Evolutionary conservation across 2,329 filamentous ascomycete species (phyloP).

Genomic region (Fusarium chuoi): DNA sequence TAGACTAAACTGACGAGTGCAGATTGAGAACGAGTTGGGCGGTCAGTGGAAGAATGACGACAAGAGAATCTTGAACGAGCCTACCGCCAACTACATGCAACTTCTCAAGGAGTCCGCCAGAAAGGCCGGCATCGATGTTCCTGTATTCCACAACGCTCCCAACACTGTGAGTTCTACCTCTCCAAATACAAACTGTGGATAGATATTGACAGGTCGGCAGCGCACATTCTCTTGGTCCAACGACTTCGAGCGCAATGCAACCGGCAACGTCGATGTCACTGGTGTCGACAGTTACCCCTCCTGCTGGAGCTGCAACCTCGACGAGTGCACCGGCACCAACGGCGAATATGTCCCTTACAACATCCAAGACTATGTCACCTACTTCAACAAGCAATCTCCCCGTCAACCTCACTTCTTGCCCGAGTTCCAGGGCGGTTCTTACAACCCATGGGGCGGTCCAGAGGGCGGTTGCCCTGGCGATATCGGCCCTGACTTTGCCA

Average conservation of each 20-base stretch:
- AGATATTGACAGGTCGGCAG: slow-evolving; percentile 21
- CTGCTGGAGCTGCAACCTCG: slow-evolving; percentile 72
- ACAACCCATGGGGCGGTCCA: slow-evolving; percentile 71
- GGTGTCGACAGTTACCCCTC: slow-evolving; percentile 64
- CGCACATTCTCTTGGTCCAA: slow-evolving; percentile 64
- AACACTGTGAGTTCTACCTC: slow-evolving; percentile 58
- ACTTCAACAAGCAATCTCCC: slow-evolving; percentile 43
- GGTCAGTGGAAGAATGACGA: slow-evolving; percentile 55
- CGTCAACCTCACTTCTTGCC: slow-evolving; percentile 41
- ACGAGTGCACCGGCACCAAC: slow-evolving; percentile 69
- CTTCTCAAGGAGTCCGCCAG: slow-evolving; percentile 63
- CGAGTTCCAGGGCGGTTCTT: slow-evolving; percentile 50
- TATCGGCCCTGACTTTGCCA: slow-evolving; percentile 68
- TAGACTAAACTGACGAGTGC: neutral
- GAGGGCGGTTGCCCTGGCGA: slow-evolving; percentile 64
- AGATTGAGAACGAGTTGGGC: slow-evolving; percentile 66
- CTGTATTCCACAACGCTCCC: slow-evolving; percentile 68
- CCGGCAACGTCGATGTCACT: slow-evolving; percentile 65
- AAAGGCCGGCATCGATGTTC: slow-evolving; percentile 67
- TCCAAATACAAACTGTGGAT: slow-evolving; percentile 32
- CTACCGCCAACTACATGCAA: slow-evolving; percentile 66
- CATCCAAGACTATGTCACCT: slow-evolving; percentile 44
- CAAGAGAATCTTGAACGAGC: slow-evolving; percentile 58
- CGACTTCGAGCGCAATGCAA: slow-evolving; percentile 63
- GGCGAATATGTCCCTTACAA: slow-evolving; percentile 66